Evolutionary conservation across 2,329 filamentous ascomycete species (phyloP).

Genomic region (Simplicillium aogashimaense): DNA sequence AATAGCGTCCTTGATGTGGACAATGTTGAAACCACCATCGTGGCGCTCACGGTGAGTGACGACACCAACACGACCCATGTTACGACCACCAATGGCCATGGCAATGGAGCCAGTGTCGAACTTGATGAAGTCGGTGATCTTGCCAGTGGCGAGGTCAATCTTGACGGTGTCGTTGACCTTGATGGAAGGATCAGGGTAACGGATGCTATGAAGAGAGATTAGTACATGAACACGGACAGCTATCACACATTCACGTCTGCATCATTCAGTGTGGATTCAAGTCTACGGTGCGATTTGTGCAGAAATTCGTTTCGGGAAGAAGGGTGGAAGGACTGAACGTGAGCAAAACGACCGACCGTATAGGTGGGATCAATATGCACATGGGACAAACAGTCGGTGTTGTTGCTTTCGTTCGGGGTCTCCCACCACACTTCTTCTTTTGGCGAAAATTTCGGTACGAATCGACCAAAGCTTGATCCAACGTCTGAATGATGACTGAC

Average conservation of each 20-base stretch:
- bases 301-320: too few relatives aligned
- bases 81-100: conserved; percentile 99
- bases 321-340: too few relatives aligned
- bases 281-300: too few relatives aligned
- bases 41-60: conserved; percentile 99
- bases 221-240: conserved; percentile 19
- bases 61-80: conserved; percentile 99
- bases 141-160: conserved; percentile 93
- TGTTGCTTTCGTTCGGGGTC: not conserved
- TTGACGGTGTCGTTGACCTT: conserved; percentile 99
- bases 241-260: too few relatives aligned
- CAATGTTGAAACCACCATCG: conserved; percentile 99
- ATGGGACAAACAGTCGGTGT: not conserved
- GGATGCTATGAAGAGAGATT: conserved; percentile 60
- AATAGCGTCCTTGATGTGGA: conserved; percentile 99
- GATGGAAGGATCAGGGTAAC: conserved; percentile 96
- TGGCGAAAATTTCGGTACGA: conserved; percentile 15
- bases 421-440: conserved; percentile 3
- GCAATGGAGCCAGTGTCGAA: conserved; percentile 98
- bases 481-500: conserved; percentile 99
- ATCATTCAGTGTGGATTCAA: conserved; percentile 17
- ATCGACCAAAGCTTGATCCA: conserved; percentile 97
- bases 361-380: too few relatives aligned
- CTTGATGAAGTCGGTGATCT: conserved; percentile 96
- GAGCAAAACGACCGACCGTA: too few relatives aligned